A percentile compares a stretch with the other conserved stretches of the same genome.
These are phyloP conservation scores for Vickermania ingenoplastis DNA, from an alignment of 208 protist genomes.

Conservation along the genomic window DNA sequence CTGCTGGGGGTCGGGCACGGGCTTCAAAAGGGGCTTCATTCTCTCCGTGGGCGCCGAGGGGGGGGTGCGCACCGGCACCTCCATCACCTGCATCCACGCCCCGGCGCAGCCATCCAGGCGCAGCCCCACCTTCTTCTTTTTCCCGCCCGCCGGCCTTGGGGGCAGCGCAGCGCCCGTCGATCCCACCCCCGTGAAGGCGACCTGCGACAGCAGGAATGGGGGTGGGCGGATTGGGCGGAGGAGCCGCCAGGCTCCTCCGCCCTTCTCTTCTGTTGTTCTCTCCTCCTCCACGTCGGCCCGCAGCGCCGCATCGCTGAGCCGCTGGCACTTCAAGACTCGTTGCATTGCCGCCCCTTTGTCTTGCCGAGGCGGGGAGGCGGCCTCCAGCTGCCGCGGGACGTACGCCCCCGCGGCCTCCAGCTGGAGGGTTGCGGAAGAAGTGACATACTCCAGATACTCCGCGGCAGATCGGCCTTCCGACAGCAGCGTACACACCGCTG, in stretches of 20 bases:
- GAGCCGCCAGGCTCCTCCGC: neutral
- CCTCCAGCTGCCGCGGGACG: neutral
- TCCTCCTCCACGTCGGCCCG: neutral
- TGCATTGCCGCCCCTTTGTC: too few species aligned
- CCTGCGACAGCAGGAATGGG: neutral
- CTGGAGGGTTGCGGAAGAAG: conserved; percentile 58
- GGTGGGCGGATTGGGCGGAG: neutral
- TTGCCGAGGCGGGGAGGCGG: too few species aligned
- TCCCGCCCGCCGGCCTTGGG: neutral
- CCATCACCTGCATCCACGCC: neutral
- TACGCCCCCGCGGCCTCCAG: neutral
- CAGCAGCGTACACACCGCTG: conserved; percentile 43
- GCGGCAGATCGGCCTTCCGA: conserved; percentile 47
- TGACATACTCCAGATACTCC: conserved; percentile 56
- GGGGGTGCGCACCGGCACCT: neutral
- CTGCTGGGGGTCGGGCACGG: neutral
- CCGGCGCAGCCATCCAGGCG: neutral
- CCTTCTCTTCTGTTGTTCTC: neutral
- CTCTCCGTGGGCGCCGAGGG: neutral
- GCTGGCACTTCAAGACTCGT: neutral
- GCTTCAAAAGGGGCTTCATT: neutral
- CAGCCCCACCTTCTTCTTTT: too few species aligned
- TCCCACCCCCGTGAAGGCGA: neutral
- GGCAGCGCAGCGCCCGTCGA: neutral
- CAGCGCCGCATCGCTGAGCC: neutral